These are phyloP conservation scores for Alternaria postmessia DNA, from an alignment of 2,329 filamentous ascomycete species.

Conservation along the genomic window DNA sequence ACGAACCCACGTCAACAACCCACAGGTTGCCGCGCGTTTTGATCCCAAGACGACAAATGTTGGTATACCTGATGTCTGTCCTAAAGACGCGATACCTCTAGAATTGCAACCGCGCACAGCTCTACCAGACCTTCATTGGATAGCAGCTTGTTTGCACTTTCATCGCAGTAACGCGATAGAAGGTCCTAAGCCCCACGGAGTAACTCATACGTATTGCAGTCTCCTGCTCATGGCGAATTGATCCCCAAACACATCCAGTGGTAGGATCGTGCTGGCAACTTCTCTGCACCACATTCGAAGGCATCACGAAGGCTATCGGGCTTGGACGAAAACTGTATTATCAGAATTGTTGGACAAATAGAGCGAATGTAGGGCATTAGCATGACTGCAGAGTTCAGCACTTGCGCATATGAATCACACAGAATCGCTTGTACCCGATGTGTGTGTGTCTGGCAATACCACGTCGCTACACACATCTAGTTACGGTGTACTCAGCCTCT, in stretches of 20 bases:
- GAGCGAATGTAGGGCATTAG: neutral
- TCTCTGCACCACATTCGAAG: neutral
- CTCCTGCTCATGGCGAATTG: neutral
- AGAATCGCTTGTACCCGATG: neutral
- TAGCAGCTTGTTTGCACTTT: neutral
- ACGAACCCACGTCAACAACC: neutral
- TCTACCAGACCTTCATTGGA: neutral
- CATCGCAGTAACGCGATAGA: neutral
- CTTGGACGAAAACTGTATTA: neutral
- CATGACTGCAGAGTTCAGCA: neutral
- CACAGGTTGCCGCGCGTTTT: neutral
- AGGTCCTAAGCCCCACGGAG: neutral
- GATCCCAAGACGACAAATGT: neutral
- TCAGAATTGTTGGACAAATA: neutral
- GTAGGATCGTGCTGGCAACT: neutral
- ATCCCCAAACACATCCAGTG: too few species aligned
- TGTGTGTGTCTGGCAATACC: neutral
- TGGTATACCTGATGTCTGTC: neutral
- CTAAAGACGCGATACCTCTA: neutral
- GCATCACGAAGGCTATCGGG: neutral
- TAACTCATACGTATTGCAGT: neutral
- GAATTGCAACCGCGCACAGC: too few species aligned
- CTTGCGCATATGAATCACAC: neutral
- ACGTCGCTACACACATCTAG: neutral
- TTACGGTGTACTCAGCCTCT: neutral